Evolutionary conservation across 352 stramenopile genomes (phyloP), one percentile per base, ranked within the genome.

Genomic region (Phytopythium litorale): DNA sequence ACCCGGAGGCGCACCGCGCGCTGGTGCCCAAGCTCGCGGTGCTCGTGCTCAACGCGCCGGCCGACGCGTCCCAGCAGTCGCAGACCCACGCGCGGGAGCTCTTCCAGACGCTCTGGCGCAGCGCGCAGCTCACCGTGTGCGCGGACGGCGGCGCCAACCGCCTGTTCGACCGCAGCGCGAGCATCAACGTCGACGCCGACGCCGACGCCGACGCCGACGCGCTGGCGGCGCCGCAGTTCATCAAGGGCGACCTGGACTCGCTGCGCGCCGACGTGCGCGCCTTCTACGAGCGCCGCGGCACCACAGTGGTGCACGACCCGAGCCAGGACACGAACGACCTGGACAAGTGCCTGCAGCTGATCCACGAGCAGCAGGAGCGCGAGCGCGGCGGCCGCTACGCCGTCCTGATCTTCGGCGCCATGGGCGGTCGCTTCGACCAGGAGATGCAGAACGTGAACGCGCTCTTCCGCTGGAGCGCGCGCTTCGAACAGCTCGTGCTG

Each of bases 391-490:
- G 58, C n/a, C 37, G 68, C 50, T 88, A 90, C 54, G 78, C 76
- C 21, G 82, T 98, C 59, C 66, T 97, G 73, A 86, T 97, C 51
- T 97, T 98, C 61, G 96, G 96, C 19, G 96, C 90, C 21, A 98
- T 98, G 80, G 96, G 96, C 58, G 96, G 96, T 2, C 89, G 96
- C 53, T 99, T 99, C 60, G 96, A 99, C 73, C 96, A 99, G 73
- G 95, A 98, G 80, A 99, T 99, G 92, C 93, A 95, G 65, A 96
- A 83, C 59, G 72, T 99, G 57, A 97, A 97, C 67, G 82, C 93
- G 62, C 74, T 99, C 16, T 98, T 96, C 70, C 70, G 85, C 18
- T 98, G 93, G 88, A 73, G 73, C 25, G 64, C 76, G 48, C 78
- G 74, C 49, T 97, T 97, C 70, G 62, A 88, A 46, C 71, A 86